Conservation (phyloP, 208 protist species). For the Leptomonas pyrrhocoris region DNA sequence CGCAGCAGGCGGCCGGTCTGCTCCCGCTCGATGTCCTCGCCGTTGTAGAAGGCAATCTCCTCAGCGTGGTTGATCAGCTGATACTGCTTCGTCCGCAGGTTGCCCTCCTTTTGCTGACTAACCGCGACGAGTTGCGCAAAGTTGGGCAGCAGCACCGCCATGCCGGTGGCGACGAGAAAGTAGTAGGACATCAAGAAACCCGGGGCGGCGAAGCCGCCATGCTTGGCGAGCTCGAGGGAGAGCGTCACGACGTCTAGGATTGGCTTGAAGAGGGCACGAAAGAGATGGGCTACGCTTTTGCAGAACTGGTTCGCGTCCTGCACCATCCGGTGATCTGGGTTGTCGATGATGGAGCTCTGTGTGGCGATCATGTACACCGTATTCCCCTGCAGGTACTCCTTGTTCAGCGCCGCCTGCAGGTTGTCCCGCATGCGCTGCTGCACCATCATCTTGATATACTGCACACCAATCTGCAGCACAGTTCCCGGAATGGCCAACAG, state of each 20-base stretch:
- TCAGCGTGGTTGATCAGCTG: slow-evolving; percentile 87
- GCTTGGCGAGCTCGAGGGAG: slow-evolving; percentile 55
- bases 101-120: slow-evolving; percentile 81
- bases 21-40: slow-evolving; percentile 78
- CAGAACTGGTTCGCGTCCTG: slow-evolving; percentile 81
- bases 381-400: slow-evolving; percentile 67
- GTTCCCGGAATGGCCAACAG: slow-evolving; percentile 72
- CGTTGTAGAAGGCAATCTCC: slow-evolving; percentile 92
- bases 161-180: slow-evolving; percentile 59
- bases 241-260: slow-evolving; percentile 83
- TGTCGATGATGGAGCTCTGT: slow-evolving; percentile 57
- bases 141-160: slow-evolving; percentile 65
- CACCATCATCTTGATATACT: slow-evolving; percentile 73
- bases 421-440: slow-evolving; percentile 69
- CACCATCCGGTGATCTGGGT: slow-evolving; percentile 81
- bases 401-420: slow-evolving; percentile 62
- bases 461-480: slow-evolving; percentile 60
- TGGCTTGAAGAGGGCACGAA: slow-evolving; percentile 77
- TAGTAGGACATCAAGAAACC: slow-evolving; percentile 79
- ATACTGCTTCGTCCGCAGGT: slow-evolving; percentile 79
- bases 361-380: slow-evolving; percentile 65
- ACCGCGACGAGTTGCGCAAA: slow-evolving; percentile 68
- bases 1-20: slow-evolving; percentile 71
- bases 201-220: slow-evolving; percentile 58
- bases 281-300: slow-evolving; percentile 69